A percentile compares a stretch with the other conserved stretches of the same genome.
Evolutionary conservation across 1,139 yeast species (phyloP).

Genomic region (Magnusiomyces sp.): DNA sequence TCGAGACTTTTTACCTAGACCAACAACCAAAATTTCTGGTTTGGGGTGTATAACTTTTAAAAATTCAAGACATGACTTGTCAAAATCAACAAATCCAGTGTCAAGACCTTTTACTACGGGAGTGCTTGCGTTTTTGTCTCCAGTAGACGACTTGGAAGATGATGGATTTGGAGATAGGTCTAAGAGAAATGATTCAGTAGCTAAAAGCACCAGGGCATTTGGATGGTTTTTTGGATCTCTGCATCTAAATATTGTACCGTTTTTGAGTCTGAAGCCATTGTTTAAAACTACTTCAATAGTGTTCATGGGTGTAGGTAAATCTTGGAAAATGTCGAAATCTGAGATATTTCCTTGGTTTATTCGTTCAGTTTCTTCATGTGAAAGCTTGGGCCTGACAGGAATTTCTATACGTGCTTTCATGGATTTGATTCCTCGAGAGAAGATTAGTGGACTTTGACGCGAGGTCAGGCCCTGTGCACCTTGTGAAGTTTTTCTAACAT

Average conservation of each 20-base stretch:
- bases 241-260: constrained; percentile 39
- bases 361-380: constrained; percentile 21
- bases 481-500: neutral
- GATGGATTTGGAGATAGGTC: constrained; percentile 31
- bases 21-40: constrained; percentile 68
- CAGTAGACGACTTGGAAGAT: neutral
- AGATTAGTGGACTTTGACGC: neutral
- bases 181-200: constrained; percentile 56
- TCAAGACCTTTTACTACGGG: constrained; percentile 27
- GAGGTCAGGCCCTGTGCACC: neutral
- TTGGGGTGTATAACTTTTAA: constrained; percentile 59
- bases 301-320: constrained; percentile 28
- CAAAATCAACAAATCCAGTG: constrained; percentile 32
- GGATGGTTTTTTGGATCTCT: constrained; percentile 41
- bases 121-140: constrained; percentile 8
- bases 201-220: constrained; percentile 50
- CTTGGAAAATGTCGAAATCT: constrained; percentile 30
- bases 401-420: constrained; percentile 12
- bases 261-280: constrained; percentile 41
- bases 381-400: constrained; percentile 14
- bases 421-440: constrained; percentile 10
- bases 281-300: constrained; percentile 39
- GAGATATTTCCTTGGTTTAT: constrained; percentile 21
- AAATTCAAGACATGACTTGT: constrained; percentile 38
- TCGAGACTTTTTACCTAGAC: constrained; percentile 57